These are phyloP conservation scores for Gossypium schwendimanii DNA, from an alignment of 441 rosid genomes.

Conservation along the genomic window DNA sequence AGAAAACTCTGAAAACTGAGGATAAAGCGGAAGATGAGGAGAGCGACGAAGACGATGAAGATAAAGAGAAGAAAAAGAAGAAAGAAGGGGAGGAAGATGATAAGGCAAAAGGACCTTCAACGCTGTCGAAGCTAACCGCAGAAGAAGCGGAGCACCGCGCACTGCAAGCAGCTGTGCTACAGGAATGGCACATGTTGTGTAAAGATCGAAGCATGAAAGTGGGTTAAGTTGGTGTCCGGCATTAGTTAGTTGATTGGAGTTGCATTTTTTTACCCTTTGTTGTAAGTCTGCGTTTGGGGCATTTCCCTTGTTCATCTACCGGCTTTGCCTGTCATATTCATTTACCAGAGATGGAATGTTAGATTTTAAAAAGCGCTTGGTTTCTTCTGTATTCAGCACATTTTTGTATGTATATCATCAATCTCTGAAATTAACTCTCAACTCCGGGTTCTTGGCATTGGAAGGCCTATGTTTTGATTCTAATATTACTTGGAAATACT, in stretches of 20 bases:
- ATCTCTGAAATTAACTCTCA: background rate
- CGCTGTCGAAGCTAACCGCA: slow-evolving; percentile 72
- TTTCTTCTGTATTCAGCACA: background rate
- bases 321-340: slow-evolving; percentile 6
- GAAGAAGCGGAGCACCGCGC: slow-evolving; percentile 98
- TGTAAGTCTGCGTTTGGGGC: background rate
- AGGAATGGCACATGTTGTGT: slow-evolving; percentile 90
- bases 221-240: slow-evolving; percentile 9
- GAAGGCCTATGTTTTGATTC: too few relatives aligned
- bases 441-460: background rate
- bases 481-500: too few relatives aligned
- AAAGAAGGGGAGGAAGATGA: slow-evolving; percentile 29
- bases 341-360: background rate
- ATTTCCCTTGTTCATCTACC: slow-evolving; percentile 23
- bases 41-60: slow-evolving; percentile 20
- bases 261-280: background rate
- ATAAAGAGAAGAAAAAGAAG: slow-evolving; percentile 13
- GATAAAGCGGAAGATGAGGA: slow-evolving; percentile 41
- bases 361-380: too few relatives aligned
- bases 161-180: slow-evolving; percentile 90
- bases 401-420: background rate
- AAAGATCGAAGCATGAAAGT: slow-evolving; percentile 57
- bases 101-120: slow-evolving; percentile 59
- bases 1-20: slow-evolving; percentile 49
- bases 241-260: slow-evolving; percentile 16